These are phyloP conservation scores for Chalaropsis thielavioides DNA, from an alignment of 2,329 filamentous ascomycete species.

Conservation along the genomic window DNA sequence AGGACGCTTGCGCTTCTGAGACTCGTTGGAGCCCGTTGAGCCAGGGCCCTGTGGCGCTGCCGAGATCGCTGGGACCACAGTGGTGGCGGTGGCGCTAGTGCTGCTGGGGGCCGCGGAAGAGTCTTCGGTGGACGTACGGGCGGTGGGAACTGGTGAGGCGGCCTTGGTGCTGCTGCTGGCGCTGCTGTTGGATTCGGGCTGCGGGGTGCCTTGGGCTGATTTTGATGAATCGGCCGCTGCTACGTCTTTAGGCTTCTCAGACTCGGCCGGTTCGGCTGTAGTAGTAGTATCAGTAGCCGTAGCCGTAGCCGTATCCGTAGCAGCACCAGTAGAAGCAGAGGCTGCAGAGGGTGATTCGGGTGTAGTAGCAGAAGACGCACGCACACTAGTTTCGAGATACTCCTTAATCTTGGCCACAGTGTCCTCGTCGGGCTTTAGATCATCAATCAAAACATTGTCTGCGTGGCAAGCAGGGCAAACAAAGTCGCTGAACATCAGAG, in stretches of 20 bases:
- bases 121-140: background rate
- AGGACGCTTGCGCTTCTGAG: constrained; percentile 58
- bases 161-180: constrained; percentile 4
- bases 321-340: constrained; percentile 5
- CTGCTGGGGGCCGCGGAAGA: background rate
- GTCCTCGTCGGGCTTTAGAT: constrained; percentile 71
- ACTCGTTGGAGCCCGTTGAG: constrained; percentile 20
- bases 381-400: constrained; percentile 33
- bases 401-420: constrained; percentile 62
- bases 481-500: constrained; percentile 96
- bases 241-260: constrained; percentile 3
- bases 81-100: background rate
- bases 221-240: constrained; percentile 17
- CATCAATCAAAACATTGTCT: constrained; percentile 84
- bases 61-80: background rate
- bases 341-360: constrained; percentile 23
- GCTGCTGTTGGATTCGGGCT: constrained; percentile 24
- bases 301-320: too few species aligned
- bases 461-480: constrained; percentile 83
- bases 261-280: constrained; percentile 3
- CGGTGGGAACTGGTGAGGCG: constrained; percentile 7
- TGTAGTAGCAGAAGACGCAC: constrained; percentile 22
- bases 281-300: constrained; percentile 12
- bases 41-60: background rate
- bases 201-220: constrained; percentile 19